Evolutionary conservation across 805 yeast genomes (phyloP), one percentile per base, ranked within the genome.

Genomic region (Yarrowia hollandica): DNA sequence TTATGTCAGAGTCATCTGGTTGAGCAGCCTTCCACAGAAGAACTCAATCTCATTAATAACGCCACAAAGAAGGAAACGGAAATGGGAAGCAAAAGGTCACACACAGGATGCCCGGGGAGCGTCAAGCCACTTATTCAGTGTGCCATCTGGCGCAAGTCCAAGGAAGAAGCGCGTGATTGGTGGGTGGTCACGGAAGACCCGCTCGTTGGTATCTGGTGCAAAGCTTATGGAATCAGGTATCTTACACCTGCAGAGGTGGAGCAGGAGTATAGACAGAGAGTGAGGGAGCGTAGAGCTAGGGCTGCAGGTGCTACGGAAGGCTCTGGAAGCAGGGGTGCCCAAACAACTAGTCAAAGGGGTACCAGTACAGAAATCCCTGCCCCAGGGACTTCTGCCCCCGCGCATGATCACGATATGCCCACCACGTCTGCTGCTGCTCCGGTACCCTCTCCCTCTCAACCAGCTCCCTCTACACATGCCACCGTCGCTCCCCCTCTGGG

Each of bases 61-160:
- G 58, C 58, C 4, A 21, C 58, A 4, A 35, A 35, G 58, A 52
- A 52, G 28, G 58, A 52, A 25, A 52, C 35, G 7, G 58, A 52
- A 25, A 25, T 23, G 44, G 30, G 31, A 10, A 18, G 18, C 44
- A 34, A 25, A 15, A 5, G 10, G 1, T 10, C 52, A 10, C 16
- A 35, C 6, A 12, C 35, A 2, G 21, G n/a, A n/a, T 23, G 31
- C 12, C 44, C 42, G 3, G 25, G 15, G 1, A 9, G 6, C 14
- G 44, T 52, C 12, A 16, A n/a, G n/a, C 34, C 58, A 4, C 14
- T 52, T n/a, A 25, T 52, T n/a, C 33, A 21, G 18, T 52, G 58
- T 14, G 44, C 44, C 18, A 16, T 52, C 15, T 52, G 44, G 42
- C 58, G 58, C 5, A 34, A 25, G 21, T 23, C 18, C 10, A 52